These are phyloP conservation scores for Talaromyces funiculosus DNA, from an alignment of 2,329 filamentous ascomycete species.

Conservation along the genomic window DNA sequence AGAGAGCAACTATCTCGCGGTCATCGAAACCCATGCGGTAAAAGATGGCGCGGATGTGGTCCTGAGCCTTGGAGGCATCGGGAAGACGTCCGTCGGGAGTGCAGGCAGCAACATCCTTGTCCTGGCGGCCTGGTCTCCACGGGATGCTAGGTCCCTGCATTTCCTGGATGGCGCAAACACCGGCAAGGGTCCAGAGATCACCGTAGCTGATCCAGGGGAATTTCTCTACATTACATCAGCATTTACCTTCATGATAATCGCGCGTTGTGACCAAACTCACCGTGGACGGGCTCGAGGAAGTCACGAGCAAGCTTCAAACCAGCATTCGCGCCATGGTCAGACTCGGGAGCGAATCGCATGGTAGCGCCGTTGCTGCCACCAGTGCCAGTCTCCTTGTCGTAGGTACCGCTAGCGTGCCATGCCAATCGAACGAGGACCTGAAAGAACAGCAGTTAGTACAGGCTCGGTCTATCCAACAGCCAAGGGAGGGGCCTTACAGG, in stretches of 20 bases:
- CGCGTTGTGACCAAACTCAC: conserved; percentile 40
- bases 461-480: neutral
- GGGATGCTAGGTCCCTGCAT: conserved; percentile 85
- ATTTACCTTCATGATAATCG: neutral
- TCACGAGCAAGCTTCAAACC: conserved; percentile 80
- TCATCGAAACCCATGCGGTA: conserved; percentile 97
- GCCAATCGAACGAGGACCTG: conserved; percentile 74
- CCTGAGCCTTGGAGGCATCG: conserved; percentile 69
- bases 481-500: conserved; percentile 51
- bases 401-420: conserved; percentile 93
- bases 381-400: conserved; percentile 78
- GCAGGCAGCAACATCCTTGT: conserved; percentile 75
- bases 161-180: conserved; percentile 84
- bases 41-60: conserved; percentile 88
- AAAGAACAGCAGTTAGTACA: conserved; percentile 2
- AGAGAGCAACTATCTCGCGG: conserved; percentile 88
- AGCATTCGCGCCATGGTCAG: conserved; percentile 87
- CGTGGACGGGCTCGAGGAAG: conserved; percentile 88
- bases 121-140: conserved; percentile 78
- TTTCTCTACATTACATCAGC: conserved; percentile 47
- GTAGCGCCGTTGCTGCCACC: conserved; percentile 95
- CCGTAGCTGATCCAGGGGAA: conserved; percentile 97
- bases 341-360: conserved; percentile 90
- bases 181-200: conserved; percentile 90
- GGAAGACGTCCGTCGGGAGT: conserved; percentile 89